phyloP scores from a whole-genome alignment of 768 basidiomycete species.

The Lactarius hatsudake region DNA sequence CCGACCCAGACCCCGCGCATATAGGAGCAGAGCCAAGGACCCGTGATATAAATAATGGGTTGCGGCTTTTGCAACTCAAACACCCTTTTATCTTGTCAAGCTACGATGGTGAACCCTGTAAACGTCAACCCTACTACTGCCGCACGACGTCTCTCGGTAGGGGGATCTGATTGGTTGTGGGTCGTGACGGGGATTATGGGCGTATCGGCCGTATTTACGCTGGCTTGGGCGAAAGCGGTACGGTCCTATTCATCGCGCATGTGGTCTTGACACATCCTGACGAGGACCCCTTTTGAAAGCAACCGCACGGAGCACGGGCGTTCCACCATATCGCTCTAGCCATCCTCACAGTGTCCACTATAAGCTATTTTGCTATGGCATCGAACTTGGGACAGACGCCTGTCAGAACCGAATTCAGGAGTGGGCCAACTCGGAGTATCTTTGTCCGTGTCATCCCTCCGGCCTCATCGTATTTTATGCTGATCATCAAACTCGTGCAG shows the following conservation, averaged over 20 bases:
- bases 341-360: slow-evolving; percentile 45
- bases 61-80: background rate
- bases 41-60: background rate
- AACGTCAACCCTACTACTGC: slow-evolving; percentile 38
- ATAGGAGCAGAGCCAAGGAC: background rate
- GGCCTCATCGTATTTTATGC: background rate
- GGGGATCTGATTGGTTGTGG: slow-evolving; percentile 55
- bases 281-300: slow-evolving; percentile 28
- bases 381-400: slow-evolving; percentile 51
- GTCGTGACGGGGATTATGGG: slow-evolving; percentile 53
- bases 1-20: background rate
- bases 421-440: slow-evolving; percentile 37
- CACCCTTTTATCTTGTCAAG: background rate
- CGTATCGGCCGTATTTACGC: slow-evolving; percentile 38
- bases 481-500: slow-evolving; percentile 27
- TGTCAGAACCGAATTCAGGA: slow-evolving; percentile 42
- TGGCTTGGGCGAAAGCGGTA: slow-evolving; percentile 41
- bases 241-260: slow-evolving; percentile 18
- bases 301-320: slow-evolving; percentile 42
- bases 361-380: slow-evolving; percentile 56
- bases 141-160: slow-evolving; percentile 40
- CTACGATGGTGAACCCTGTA: slow-evolving; percentile 31
- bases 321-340: slow-evolving; percentile 51
- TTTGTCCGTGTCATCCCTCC: slow-evolving; percentile 37
- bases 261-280: background rate